phyloP scores from a whole-genome alignment of 2,329 filamentous ascomycete genomes.

The Dothistroma septosporum region DNA sequence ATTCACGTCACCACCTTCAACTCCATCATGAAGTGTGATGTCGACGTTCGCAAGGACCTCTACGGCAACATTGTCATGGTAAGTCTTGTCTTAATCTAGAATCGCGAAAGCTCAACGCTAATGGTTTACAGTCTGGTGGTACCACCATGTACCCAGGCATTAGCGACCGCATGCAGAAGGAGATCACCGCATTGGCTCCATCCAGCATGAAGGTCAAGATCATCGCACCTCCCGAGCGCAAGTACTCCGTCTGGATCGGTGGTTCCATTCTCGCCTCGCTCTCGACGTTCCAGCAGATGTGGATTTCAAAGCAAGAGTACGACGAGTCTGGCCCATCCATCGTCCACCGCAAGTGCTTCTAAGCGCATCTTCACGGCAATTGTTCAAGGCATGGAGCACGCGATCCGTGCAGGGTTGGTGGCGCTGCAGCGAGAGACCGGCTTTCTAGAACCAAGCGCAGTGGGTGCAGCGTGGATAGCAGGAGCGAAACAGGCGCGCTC shows the following conservation, averaged over 20 bases:
- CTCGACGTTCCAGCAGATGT: constrained; percentile 99
- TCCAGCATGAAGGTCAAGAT: constrained; percentile 99
- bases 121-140: constrained; percentile 79
- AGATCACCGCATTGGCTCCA: constrained; percentile 98
- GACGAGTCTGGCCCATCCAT: constrained; percentile 99
- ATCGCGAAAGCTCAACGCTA: constrained; percentile 27
- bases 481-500: constrained; percentile 13
- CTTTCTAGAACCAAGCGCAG: constrained; percentile 6
- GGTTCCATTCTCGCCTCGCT: constrained; percentile 99
- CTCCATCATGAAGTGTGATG: constrained; percentile 99
- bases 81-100: constrained; percentile 45
- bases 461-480: neutral
- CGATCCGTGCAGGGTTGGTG: constrained; percentile 16
- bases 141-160: constrained; percentile 99
- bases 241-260: constrained; percentile 99
- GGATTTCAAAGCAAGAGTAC: constrained; percentile 99
- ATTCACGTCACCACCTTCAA: constrained; percentile 99
- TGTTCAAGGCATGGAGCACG: constrained; percentile 20
- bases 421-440: constrained; percentile 9
- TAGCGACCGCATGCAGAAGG: constrained; percentile 99
- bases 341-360: constrained; percentile 99
- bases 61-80: constrained; percentile 99
- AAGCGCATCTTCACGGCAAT: constrained; percentile 50
- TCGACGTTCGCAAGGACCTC: constrained; percentile 99
- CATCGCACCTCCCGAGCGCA: constrained; percentile 98